phyloP scores from a whole-genome alignment of 1,284 basidiomycete genomes.

The Microbotryum scabiosae region DNA sequence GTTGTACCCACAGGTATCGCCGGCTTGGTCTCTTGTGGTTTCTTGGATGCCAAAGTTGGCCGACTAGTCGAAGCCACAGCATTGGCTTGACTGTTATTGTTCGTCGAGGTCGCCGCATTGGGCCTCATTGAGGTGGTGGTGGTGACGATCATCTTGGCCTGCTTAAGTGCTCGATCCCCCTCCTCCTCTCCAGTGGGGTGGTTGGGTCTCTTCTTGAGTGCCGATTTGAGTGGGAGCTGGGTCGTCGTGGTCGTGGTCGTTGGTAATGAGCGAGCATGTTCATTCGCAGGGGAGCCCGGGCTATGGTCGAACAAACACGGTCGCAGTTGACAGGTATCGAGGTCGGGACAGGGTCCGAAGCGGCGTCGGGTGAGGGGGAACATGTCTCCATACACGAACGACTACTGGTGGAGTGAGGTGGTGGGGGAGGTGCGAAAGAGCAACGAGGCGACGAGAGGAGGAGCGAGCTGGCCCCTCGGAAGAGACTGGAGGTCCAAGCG shows the following conservation, averaged over 20 bases:
- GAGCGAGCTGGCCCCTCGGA: too few relatives aligned
- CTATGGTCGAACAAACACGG: constrained; percentile 15
- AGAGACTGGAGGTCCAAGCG: too few relatives aligned
- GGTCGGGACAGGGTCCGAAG: constrained; percentile 37
- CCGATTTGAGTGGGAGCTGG: too few relatives aligned
- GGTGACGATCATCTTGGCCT: constrained; percentile 4
- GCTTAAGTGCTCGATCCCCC: neutral
- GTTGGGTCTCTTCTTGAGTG: too few relatives aligned
- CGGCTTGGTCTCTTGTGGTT: constrained; percentile 2
- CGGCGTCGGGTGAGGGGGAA: too few relatives aligned
- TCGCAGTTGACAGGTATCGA: constrained; percentile 5
- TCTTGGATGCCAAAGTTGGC: neutral
- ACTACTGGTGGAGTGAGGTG: too few relatives aligned
- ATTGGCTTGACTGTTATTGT: neutral
- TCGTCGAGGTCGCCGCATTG: too few relatives aligned
- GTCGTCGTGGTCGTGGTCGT: constrained; percentile 11
- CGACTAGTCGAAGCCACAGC: neutral
- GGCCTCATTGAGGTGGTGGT: neutral
- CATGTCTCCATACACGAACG: too few relatives aligned
- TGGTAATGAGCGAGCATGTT: constrained; percentile 35
- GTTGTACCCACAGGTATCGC: neutral
- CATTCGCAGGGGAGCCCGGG: neutral
- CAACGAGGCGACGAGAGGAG: too few relatives aligned
- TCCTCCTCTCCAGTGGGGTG: constrained; percentile 5
- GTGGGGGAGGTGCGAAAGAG: too few relatives aligned